phyloP scores from a whole-genome alignment of 2,329 filamentous ascomycete species.

The Curvularia verruculosa region DNA sequence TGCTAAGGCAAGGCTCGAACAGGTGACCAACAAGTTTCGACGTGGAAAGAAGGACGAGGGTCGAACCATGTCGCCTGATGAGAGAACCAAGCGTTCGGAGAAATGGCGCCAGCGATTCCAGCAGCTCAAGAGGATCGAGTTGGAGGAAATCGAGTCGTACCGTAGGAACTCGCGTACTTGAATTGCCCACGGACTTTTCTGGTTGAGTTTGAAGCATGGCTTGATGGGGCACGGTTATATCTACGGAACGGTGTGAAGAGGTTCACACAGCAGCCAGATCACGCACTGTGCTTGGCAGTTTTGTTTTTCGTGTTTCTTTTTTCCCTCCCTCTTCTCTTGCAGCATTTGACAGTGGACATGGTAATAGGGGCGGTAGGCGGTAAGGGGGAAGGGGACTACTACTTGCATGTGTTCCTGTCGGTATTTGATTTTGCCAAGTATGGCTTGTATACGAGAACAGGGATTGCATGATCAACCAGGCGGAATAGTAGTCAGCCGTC shows the following conservation, averaged over 20 bases:
- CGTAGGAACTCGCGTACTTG: slow-evolving; percentile 17
- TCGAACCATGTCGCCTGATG: slow-evolving; percentile 45
- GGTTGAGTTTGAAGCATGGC: not conserved
- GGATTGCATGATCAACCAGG: slow-evolving; percentile 17
- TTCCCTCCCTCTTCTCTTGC: not conserved
- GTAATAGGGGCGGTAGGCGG: not conserved
- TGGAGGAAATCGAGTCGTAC: slow-evolving; percentile 37
- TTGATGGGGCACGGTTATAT: slow-evolving; percentile 1
- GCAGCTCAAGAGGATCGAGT: slow-evolving; percentile 39
- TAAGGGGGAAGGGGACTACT: not conserved
- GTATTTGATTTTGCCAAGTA: slow-evolving; percentile 4
- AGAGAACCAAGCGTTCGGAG: slow-evolving; percentile 44
- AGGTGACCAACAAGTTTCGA: slow-evolving; percentile 54
- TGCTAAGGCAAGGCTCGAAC: slow-evolving; percentile 55
- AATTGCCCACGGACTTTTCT: not conserved
- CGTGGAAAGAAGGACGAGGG: slow-evolving; percentile 49
- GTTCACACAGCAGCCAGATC: not conserved
- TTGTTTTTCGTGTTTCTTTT: not conserved
- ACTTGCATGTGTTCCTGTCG: slow-evolving; percentile 4
- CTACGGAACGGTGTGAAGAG: slow-evolving; percentile 1
- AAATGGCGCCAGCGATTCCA: slow-evolving; percentile 48
- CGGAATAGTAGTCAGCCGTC: slow-evolving; percentile 10
- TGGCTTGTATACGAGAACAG: slow-evolving; percentile 11
- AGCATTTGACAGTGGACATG: not conserved
- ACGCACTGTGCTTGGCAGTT: not conserved